A percentile compares a stretch with the other conserved stretches of the same genome.
Conservation (phyloP, 2,329 filamentous ascomycete species). For the Teratosphaeria pseudoeucalypti region DNA sequence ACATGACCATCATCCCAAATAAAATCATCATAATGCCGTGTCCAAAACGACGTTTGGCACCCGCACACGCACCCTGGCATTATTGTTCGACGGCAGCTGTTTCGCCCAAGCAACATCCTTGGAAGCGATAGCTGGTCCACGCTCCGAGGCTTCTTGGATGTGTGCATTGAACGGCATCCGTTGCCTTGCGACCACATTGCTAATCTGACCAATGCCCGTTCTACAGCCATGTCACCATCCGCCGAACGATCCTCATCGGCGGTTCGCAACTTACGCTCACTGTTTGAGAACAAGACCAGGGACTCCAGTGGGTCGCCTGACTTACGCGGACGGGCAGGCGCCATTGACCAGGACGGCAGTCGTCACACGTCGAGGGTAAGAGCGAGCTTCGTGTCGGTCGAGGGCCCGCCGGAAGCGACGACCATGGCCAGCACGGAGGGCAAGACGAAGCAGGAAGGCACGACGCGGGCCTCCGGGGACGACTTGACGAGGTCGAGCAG, state of each 20-base stretch:
- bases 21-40: too few relatives aligned
- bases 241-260: constrained; percentile 27
- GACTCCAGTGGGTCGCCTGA: constrained; percentile 29
- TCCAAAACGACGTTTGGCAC: too few relatives aligned
- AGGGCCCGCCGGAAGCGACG: constrained; percentile 14
- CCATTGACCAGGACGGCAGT: constrained; percentile 18
- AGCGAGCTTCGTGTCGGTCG: constrained; percentile 40
- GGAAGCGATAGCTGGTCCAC: neutral
- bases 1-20: neutral
- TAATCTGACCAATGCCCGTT: neutral
- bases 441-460: neutral
- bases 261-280: constrained; percentile 39
- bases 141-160: neutral
- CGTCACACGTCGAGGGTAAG: constrained; percentile 35
- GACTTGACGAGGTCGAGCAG: constrained; percentile 12
- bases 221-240: constrained; percentile 34
- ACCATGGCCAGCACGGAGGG: constrained; percentile 9
- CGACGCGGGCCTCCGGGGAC: constrained; percentile 5
- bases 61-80: neutral
- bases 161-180: neutral
- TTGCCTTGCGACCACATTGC: neutral
- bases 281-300: constrained; percentile 35
- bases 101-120: neutral
- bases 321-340: constrained; percentile 33
- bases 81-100: neutral